Evolutionary conservation across 1,284 basidiomycete species (phyloP).

Genomic region (Fomitiporia mediterranea): DNA sequence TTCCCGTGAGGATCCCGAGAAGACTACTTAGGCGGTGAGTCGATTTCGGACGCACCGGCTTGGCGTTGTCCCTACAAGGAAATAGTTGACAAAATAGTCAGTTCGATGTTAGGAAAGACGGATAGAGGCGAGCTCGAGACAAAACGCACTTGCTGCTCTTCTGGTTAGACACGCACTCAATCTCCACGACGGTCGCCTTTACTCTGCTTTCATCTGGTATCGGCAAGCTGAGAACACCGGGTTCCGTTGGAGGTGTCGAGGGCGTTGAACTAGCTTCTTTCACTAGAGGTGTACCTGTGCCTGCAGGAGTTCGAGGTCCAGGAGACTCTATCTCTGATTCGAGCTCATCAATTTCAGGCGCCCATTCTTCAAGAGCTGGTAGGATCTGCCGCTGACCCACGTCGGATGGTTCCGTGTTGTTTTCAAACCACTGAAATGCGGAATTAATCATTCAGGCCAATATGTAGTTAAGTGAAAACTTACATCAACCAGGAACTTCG

Average conservation of each 20-base stretch:
- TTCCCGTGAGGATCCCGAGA: constrained; percentile 12
- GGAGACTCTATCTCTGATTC: constrained; percentile 10
- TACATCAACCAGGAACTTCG: constrained; percentile 46
- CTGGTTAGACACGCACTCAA: constrained; percentile 2
- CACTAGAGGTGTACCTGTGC: not conserved
- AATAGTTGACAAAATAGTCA: not conserved
- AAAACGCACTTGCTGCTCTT: not conserved
- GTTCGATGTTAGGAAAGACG: not conserved
- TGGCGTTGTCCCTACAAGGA: not conserved
- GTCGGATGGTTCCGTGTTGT: constrained; percentile 2
- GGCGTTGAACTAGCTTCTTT: constrained; percentile 5
- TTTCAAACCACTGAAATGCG: constrained; percentile 15
- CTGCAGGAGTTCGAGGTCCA: constrained; percentile 6
- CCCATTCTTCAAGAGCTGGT: not conserved
- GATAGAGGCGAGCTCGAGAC: not conserved
- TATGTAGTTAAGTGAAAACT: not conserved
- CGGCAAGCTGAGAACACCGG: not conserved
- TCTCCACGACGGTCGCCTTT: constrained; percentile 9
- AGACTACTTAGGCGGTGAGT: constrained; percentile 16
- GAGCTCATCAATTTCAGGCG: not conserved
- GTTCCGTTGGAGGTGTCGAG: not conserved
- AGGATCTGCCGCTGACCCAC: not conserved
- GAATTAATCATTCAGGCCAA: not conserved
- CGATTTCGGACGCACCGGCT: constrained; percentile 6
- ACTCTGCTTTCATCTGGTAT: constrained; percentile 2